phyloP scores from a whole-genome alignment of 2,329 filamentous ascomycete genomes.

The Parafenestella ontariensis region DNA sequence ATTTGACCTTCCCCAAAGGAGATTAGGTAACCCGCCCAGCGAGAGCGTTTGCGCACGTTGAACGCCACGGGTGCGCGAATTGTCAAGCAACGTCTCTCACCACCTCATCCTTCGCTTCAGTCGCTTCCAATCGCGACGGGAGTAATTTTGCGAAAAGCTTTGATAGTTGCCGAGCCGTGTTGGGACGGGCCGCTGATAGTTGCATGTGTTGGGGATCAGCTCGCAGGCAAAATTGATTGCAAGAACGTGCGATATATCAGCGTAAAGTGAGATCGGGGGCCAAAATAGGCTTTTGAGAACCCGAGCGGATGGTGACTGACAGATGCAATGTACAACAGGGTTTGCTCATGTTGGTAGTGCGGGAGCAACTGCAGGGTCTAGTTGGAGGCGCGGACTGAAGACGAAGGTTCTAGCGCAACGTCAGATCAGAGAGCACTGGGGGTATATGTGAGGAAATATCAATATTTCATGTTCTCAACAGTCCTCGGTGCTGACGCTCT shows the following conservation, averaged over 20 bases:
- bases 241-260: conserved; percentile 23
- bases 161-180: background rate
- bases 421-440: background rate
- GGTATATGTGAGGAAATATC: conserved; percentile 4
- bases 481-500: background rate
- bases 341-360: conserved; percentile 5
- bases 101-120: background rate
- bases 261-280: conserved; percentile 5
- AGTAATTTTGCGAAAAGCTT: background rate
- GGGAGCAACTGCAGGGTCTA: conserved; percentile 4
- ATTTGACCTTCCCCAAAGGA: conserved; percentile 14
- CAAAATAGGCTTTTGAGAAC: background rate
- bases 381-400: background rate
- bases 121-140: background rate
- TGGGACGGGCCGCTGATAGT: conserved; percentile 11
- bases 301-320: background rate
- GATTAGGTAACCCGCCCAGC: conserved; percentile 16
- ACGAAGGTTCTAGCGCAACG: background rate
- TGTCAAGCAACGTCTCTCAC: background rate
- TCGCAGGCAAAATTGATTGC: conserved; percentile 3
- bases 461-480: conserved; percentile 5
- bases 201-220: conserved; percentile 15
- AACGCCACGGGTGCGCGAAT: conserved; percentile 7
- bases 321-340: conserved; percentile 2
- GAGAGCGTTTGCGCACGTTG: conserved; percentile 32